Evolutionary conservation across 495 filamentous ascomycete species (phyloP), one percentile per base, ranked within the genome.

Genomic region (Chaetomium fimeti): DNA sequence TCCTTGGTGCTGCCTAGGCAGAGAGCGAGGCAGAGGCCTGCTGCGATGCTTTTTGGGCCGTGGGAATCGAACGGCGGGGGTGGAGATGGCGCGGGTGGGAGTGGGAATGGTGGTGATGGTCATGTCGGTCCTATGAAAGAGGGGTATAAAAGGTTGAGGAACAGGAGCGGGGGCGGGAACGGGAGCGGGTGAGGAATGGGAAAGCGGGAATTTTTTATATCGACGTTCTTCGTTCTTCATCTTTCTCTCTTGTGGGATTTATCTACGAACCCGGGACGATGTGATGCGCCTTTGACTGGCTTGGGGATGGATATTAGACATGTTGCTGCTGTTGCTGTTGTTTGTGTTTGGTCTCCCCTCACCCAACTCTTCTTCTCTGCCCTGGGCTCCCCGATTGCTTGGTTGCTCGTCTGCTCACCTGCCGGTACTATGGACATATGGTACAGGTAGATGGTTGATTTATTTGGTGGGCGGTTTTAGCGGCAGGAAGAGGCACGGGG

Each of bases 31-130:
- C 57, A 61, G 7, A 38, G 52, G 45, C 65, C 68, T 22, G 62
- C 61, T 20, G 66, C 66, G 38, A 58, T 63, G 28, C 49, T 68
- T 36, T 57, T 69, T 22, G 58, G 53, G 22, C 65, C 65, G 42
- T 71, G 69, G 71, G 65, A 59, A 57, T 9, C 2, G 5, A 32
- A 20, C 7, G 64, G 54, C 29, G 49, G 67, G 38, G 47, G 55
- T 42, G 43, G n/a, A 9, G 27, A 29, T 36, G 32, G 8, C 1
- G 32, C 32, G n/a, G 24, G 40, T 51, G 29, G 27, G 15, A n/a
- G 42, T 57, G 55, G 38, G n/a, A 18, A 12, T 45, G 47, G 25
- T 40, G 60, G 51, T 9, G 56, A 20, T 32, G 22, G 24, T 24
- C 22, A 32, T 20, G 28, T 9, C 22, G 20, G 32, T 22, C 22